Percentiles rank a stretch among this genome's conserved stretches.
These are phyloP conservation scores for Alternaria brassicicola DNA, from an alignment of 2,329 filamentous ascomycete species.

Conservation along the genomic window DNA sequence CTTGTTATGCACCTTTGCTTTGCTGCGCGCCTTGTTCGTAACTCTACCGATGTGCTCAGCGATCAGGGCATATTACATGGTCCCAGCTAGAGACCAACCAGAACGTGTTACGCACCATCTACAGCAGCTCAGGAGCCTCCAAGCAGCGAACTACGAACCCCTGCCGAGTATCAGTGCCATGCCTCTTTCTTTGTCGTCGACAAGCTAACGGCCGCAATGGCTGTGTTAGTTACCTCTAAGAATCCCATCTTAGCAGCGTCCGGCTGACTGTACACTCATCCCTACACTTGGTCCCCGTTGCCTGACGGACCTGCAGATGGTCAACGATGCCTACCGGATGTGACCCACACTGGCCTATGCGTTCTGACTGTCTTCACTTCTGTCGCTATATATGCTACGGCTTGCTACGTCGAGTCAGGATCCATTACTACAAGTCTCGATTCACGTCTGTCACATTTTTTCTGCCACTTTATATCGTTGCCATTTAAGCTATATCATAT, in stretches of 20 bases:
- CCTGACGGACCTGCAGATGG: conserved; percentile 44
- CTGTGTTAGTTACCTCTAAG: conserved; percentile 43
- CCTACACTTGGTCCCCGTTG: conserved; percentile 43
- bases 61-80: conserved; percentile 28
- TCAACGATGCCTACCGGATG: conserved; percentile 35
- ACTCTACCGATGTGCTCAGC: conserved; percentile 19
- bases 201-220: conserved; percentile 42
- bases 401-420: conserved; percentile 24
- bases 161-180: conserved; percentile 37
- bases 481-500: conserved; percentile 4
- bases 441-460: conserved; percentile 16
- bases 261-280: conserved; percentile 46
- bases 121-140: conserved; percentile 42
- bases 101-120: conserved; percentile 20
- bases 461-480: conserved; percentile 21
- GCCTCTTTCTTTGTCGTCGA: conserved; percentile 35
- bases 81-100: conserved; percentile 32
- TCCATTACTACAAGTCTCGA: conserved; percentile 19
- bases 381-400: conserved; percentile 44
- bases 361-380: conserved; percentile 24
- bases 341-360: conserved; percentile 32
- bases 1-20: conserved; percentile 13
- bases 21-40: conserved; percentile 11
- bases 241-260: conserved; percentile 38
- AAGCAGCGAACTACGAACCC: conserved; percentile 36